These are phyloP conservation scores for Chaetomiaceae sp. DNA, from an alignment of 2,329 filamentous ascomycete genomes.

Conservation along the genomic window DNA sequence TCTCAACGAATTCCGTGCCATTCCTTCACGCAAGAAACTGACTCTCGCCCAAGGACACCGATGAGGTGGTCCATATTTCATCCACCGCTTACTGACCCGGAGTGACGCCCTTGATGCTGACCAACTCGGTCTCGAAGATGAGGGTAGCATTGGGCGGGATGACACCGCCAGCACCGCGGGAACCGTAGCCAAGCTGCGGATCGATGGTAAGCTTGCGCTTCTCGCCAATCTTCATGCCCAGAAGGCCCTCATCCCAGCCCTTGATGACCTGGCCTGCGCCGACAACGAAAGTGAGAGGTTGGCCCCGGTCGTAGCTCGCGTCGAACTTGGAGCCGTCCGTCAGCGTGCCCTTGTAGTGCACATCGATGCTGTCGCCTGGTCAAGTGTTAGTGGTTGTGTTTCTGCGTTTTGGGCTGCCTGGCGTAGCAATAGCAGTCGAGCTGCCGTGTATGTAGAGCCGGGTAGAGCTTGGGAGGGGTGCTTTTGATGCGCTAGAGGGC, in stretches of 20 bases:
- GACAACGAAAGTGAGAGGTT: conserved; percentile 33
- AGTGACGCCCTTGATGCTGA: conserved; percentile 26
- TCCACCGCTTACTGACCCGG: background rate
- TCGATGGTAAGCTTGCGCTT: conserved; percentile 29
- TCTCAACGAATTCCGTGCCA: background rate
- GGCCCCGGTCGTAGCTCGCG: conserved; percentile 23
- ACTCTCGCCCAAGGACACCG: background rate
- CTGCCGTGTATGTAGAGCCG: too few relatives aligned
- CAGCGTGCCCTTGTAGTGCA: conserved; percentile 28
- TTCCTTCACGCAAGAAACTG: background rate
- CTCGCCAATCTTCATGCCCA: conserved; percentile 30
- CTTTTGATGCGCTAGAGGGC: background rate
- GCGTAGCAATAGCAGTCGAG: too few relatives aligned
- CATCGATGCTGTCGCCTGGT: conserved; percentile 25
- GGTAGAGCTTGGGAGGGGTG: background rate
- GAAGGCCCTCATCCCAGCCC: conserved; percentile 29
- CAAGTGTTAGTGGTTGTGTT: background rate
- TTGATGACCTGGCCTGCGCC: conserved; percentile 28
- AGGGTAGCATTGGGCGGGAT: conserved; percentile 27
- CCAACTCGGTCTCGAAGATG: conserved; percentile 29
- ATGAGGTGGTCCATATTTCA: background rate
- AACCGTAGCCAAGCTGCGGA: conserved; percentile 26
- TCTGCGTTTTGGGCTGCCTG: too few relatives aligned
- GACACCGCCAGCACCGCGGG: conserved; percentile 22
- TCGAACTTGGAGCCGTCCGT: conserved; percentile 26